Evolutionary conservation across 2,329 filamentous ascomycete genomes (phyloP).

Genomic region (Colletotrichum godetiae): DNA sequence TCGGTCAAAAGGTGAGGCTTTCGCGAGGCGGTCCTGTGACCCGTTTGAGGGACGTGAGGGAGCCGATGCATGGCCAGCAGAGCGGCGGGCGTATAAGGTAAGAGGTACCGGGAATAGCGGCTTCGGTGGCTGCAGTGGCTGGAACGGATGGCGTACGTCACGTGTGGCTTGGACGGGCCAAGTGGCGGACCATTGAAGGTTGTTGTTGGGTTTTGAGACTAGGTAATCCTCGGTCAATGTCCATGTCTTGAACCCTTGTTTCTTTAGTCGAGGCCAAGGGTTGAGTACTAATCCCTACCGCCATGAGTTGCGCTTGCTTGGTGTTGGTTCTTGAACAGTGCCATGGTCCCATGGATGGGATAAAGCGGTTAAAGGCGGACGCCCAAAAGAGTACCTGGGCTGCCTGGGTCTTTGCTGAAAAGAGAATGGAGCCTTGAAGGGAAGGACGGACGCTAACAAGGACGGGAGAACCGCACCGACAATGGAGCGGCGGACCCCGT

Average conservation of each 20-base stretch:
- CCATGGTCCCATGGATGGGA: background rate
- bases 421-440: background rate
- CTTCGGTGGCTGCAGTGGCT: slow-evolving; percentile 18
- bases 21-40: slow-evolving; percentile 26
- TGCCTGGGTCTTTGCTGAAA: background rate
- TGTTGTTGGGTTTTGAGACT: background rate
- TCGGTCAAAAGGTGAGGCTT: slow-evolving; percentile 27
- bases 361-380: slow-evolving; percentile 1
- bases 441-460: slow-evolving; percentile 21
- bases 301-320: background rate
- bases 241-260: background rate
- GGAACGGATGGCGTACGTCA: slow-evolving; percentile 30
- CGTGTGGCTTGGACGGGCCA: slow-evolving; percentile 21
- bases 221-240: slow-evolving; percentile 3
- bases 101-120: background rate
- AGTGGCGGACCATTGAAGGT: slow-evolving; percentile 4
- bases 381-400: background rate
- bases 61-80: slow-evolving; percentile 10
- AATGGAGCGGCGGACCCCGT: background rate
- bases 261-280: background rate
- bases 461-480: background rate
- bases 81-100: background rate
- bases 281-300: background rate
- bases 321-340: background rate
- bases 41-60: slow-evolving; percentile 23